Evolutionary conservation across 2,329 filamentous ascomycete genomes (phyloP), one percentile per base, ranked within the genome.

Genomic region (Malbranchea zuffiana): DNA sequence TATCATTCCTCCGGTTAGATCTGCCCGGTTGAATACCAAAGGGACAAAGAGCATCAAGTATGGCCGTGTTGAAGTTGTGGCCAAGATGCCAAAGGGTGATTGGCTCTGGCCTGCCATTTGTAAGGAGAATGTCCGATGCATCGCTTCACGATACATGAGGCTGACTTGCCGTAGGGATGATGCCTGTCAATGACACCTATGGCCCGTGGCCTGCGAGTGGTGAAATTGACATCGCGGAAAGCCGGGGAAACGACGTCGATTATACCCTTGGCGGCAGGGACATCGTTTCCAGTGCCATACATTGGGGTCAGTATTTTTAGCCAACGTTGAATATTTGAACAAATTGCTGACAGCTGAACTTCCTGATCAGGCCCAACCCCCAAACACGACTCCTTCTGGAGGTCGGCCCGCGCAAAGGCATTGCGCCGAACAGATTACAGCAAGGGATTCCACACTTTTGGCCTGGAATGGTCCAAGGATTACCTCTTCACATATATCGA

Each of bases 401-500:
- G 46, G 27, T 54, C 57, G 7, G 50, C 39, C 30, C 44, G 47
- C 32, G 45, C 48, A 30, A 39, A 55, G 44, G 39, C 45, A 24
- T 32, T 57, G 32, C 47, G 50, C 32, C 45, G 51, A 20, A 53
- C 50, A 28, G 51, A 46, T 39, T 53, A 45, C 32, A 42, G 44
- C 32, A 46, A 41, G 21, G 38, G 44, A 2, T 72, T 65, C 47
- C 66, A 72, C 50, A 73, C 65, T 1, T 74, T 62, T 42, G 71
- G 68, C 4, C 44, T 73, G 11, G 67, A 72, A 45, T 74, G 70
- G 70, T 62, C 57, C 2, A 56, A 65, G 33, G 60, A 66, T 27
- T 71, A 72, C 52, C 55, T 74, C 13, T 72, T 68, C 55, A 70
- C 67, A 17, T 74, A 68, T 48, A 52, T 72, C 24, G 66, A 73